Evolutionary conservation across 2,329 filamentous ascomycete species (phyloP), one percentile per base, ranked within the genome.

Genomic region (Fusarium algeriense): DNA sequence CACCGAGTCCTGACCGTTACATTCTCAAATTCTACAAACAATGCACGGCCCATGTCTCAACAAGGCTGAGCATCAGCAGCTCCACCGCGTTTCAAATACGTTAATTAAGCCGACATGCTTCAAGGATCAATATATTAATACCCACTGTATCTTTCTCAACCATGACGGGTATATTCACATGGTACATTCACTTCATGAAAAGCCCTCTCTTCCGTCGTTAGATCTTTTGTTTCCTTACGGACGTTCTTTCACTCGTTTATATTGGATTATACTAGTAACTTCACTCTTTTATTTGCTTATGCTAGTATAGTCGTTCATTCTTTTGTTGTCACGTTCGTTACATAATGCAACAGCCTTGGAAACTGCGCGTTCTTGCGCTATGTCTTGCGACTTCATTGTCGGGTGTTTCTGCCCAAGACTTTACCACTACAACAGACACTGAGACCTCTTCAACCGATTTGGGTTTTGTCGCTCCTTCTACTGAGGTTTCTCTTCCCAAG

Each of bases 281-380:
- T 15, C 37, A 28, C n/a, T 5, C 35, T 28, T 44, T 64, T 40
- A 32, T 37, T 64, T n/a, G 1, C 35, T 43, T 7, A 50, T 17
- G 5, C 13, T 55, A 11, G 40, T 37, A 37, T 48, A 32, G 40
- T 37, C 35, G 14, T 44, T 54, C 41, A 45, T 17, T 57, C 35
- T 12, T 46, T 65, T 30, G n/a, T 50, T 53, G 9, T 0, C 7
- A 53, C 28, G 11, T 26, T 64, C 34, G 2, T 20, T 56, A 14
- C 9, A 64, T 19, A 14, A 65, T 65, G 62, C 60, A 28, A 1
- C 62, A 46, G 11, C 34, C 50, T 2, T 65, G 62, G 62, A 65
- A 65, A 43, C 34, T 65, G 44, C 50, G 62, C 34, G 50, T 45
- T 40, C 32, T 65, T 14, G 60, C 62, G 60, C 62, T 65, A 23